Percentiles rank a stretch among this genome's conserved stretches.
Conservation (phyloP, 352 stramenopile genomes). For the Peronospora belbahrii region DNA sequence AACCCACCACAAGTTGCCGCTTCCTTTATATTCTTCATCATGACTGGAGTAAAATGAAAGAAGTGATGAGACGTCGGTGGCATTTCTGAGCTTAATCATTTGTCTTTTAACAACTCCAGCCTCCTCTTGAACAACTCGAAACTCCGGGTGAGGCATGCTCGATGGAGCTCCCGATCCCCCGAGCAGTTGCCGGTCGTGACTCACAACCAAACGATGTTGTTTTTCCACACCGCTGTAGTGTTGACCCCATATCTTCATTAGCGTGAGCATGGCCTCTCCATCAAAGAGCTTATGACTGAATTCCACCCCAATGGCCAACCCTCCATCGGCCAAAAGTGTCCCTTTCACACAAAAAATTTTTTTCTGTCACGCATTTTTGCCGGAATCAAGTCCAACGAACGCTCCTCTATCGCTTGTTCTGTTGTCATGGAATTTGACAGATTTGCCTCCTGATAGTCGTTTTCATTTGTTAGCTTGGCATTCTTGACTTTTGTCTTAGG, state of each 20-base stretch:
- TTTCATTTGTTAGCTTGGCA: constrained; percentile 21
- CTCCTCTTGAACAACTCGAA: constrained; percentile 12
- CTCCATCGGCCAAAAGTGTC: constrained; percentile 37
- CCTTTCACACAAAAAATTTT: constrained; percentile 32
- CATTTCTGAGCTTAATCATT: background rate
- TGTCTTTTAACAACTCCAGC: background rate
- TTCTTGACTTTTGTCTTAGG: constrained; percentile 20
- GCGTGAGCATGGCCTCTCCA: constrained; percentile 44
- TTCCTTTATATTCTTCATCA: constrained; percentile 39
- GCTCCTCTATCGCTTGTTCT: constrained; percentile 21
- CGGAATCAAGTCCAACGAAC: constrained; percentile 33
- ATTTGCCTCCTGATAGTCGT: constrained; percentile 17
- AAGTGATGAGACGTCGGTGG: constrained; percentile 31
- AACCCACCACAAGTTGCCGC: constrained; percentile 5
- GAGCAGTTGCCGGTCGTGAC: constrained; percentile 37
- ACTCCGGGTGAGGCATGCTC: constrained; percentile 37
- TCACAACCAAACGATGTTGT: constrained; percentile 20
- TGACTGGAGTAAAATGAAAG: constrained; percentile 38
- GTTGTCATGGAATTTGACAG: constrained; percentile 18
- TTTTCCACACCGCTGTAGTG: constrained; percentile 35
- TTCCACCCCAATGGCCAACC: constrained; percentile 39
- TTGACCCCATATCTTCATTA: constrained; percentile 52
- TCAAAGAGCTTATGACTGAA: constrained; percentile 42
- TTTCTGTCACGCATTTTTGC: background rate
- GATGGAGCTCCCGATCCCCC: constrained; percentile 9